Base-by-base conservation (phyloP, 2,329 filamentous ascomycete genomes). In the Xylaria sp. region DNA sequence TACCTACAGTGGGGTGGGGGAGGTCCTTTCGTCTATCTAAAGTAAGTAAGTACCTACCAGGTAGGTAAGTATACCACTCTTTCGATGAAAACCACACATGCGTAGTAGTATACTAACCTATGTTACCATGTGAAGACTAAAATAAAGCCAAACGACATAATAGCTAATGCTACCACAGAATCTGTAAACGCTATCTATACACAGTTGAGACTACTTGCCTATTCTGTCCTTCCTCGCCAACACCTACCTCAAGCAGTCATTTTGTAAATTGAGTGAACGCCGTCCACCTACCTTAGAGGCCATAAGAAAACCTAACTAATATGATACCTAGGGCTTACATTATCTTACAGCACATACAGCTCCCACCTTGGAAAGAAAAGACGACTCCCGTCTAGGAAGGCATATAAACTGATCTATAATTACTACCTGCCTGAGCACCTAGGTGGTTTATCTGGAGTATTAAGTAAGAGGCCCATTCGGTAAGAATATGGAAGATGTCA, bases 1-100 rank as follows among this genome's bases (percentile, higher is more conserved):
- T 44, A 20, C 33, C 22, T 57, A 63, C 44, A 9, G 61, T 56
- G 53, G 61, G 53, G 61, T 56, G 53, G 61, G 53, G 61, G 61
- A 33, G 29, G 27, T 50, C 1, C 27, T 10, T 49, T 49, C 20
- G 33, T 17, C 29, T 22, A 11, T n/a, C 49, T 53, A 15, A 17
- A 5, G 20, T 11, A 42, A 17, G 15, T 5, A 7, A 7, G 4
- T 42, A 42, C 38, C 15, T 4, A 42, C 5, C 10, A 38, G 20
- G 5, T 45, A 25, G 10, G n/a, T 17, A 33, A 13, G 22, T 33
- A 11, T 1, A 33, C 33, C 9, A n/a, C 47, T 13, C 17, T 31
- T 50, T 33, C 2, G 25, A n/a, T 50, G 27, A 27, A 50, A 31
- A 45, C 20, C 7, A 44, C n/a, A 22, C 36, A 22, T 25, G 10